Evolutionary conservation across 495 filamentous ascomycete species (phyloP).

Genomic region (Peziza echinospora): DNA sequence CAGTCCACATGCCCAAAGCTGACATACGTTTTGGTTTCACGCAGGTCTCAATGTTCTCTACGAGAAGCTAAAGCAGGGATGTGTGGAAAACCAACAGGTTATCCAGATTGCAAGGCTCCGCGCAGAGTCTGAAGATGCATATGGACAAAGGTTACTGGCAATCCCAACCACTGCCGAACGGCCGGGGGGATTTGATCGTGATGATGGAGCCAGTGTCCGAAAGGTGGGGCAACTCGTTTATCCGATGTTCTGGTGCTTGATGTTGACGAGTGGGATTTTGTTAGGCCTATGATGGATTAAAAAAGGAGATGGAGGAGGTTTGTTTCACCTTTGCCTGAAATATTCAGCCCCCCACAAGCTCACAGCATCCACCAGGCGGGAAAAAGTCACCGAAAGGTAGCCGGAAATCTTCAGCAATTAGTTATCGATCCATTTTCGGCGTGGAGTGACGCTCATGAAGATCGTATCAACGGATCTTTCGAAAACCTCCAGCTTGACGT

Average conservation of each 20-base stretch:
- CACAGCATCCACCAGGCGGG: constrained; percentile 28
- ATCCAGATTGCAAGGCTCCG: constrained; percentile 79
- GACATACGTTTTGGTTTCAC: background rate
- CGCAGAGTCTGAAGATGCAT: constrained; percentile 84
- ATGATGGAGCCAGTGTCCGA: constrained; percentile 87
- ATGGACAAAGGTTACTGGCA: constrained; percentile 57
- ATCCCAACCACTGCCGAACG: constrained; percentile 72
- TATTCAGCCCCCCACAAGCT: background rate
- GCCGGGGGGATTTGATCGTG: constrained; percentile 64
- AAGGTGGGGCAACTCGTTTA: constrained; percentile 40
- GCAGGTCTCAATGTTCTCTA: constrained; percentile 83
- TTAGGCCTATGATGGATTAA: constrained; percentile 87
- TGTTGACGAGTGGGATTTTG: constrained; percentile 1
- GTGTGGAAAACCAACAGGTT: constrained; percentile 85
- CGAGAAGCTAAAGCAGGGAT: constrained; percentile 87
- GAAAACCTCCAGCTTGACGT: constrained; percentile 76
- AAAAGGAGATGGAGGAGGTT: constrained; percentile 71
- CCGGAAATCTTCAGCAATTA: constrained; percentile 83
- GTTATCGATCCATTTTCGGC: constrained; percentile 82
- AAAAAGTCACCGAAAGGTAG: constrained; percentile 81
- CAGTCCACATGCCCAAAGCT: constrained; percentile 1
- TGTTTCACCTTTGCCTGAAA: constrained; percentile 1
- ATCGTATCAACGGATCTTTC: constrained; percentile 75
- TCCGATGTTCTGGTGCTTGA: constrained; percentile 1
- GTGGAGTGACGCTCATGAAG: constrained; percentile 88